Evolutionary conservation across 495 filamentous ascomycete genomes (phyloP), one percentile per base, ranked within the genome.

Genomic region (Lichenothelia convexa): DNA sequence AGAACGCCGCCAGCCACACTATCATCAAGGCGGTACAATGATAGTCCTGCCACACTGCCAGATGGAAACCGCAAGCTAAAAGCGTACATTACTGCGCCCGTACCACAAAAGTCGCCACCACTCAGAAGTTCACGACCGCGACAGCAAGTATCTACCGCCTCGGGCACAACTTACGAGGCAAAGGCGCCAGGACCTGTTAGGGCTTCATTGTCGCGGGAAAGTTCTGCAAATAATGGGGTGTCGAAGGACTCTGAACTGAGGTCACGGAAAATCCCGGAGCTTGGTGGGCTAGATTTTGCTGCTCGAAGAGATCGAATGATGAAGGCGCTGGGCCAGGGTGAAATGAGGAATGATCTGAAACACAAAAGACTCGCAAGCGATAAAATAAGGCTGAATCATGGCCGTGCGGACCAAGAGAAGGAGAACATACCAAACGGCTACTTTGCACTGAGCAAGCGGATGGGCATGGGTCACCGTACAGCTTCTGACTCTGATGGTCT

Each of bases 121-220:
- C 59, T 93, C 16, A 70, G 85, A 39, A 86, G 82, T 44, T 92
- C 85, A 7, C 65, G 80, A 27, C 80, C 81, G 15, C 65, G 85
- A 20, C 76, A 80, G 52, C 77, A 79, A 7, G 75, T 92, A 21
- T 82, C 82, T 21, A 64, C 70, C 29, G 78, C 78, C n/a, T 62
- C 67, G 7, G 73, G 76, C 1, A 61, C 69, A 31, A 68, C 70
- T 17, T 76, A 78, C 6, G 72, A 75, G 41, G 68, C 73, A 39
- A 72, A 65, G 49, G 58, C 63, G 5, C 58, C 59, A 8, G 67
- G 73, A 36, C 57, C 58, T 13, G 54, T 68, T 21, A 26, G 5
- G 15, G 38, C 26, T 32, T 39, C 23, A 43, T 39, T 7, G 41
- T 38, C 30, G 46, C 45, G 34, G 37, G 45, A 32, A 45, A 41